phyloP scores from a whole-genome alignment of 1,139 yeast species.

The Torulaspora pretoriensis region DNA sequence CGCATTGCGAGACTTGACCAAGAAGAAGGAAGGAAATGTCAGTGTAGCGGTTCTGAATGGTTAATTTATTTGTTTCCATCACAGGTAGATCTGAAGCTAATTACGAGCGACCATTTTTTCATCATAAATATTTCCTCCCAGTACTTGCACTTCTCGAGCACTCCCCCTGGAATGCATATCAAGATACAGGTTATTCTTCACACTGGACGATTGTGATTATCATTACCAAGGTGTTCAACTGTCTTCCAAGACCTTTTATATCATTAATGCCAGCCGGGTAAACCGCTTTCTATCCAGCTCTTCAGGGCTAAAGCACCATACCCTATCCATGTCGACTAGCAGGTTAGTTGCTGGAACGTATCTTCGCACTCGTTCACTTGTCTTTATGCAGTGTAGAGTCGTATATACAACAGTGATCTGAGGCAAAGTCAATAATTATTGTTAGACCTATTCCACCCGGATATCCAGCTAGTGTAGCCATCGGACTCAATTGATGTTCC shows the following conservation, averaged over 20 bases:
- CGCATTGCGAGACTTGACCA: slow-evolving; percentile 18
- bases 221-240: too few species aligned
- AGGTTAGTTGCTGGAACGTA: too few species aligned
- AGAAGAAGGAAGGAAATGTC: slow-evolving; percentile 13
- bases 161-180: slow-evolving; percentile 3
- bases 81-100: slow-evolving; percentile 10
- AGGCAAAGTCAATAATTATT: too few species aligned
- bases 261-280: background rate
- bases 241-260: too few species aligned
- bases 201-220: too few species aligned
- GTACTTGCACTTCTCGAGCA: background rate
- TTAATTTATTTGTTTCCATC: slow-evolving; percentile 17
- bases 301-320: background rate
- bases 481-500: too few species aligned
- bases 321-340: too few species aligned
- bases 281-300: background rate
- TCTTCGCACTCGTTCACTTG: too few species aligned
- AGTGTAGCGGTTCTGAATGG: slow-evolving; percentile 36
- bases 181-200: background rate
- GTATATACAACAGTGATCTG: too few species aligned
- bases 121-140: slow-evolving; percentile 9
- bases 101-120: slow-evolving; percentile 14
- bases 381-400: too few species aligned
- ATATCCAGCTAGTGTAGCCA: too few species aligned
- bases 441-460: too few species aligned